Conservation (phyloP, 2,329 filamentous ascomycete genomes). For the Fusarium armeniacum region DNA sequence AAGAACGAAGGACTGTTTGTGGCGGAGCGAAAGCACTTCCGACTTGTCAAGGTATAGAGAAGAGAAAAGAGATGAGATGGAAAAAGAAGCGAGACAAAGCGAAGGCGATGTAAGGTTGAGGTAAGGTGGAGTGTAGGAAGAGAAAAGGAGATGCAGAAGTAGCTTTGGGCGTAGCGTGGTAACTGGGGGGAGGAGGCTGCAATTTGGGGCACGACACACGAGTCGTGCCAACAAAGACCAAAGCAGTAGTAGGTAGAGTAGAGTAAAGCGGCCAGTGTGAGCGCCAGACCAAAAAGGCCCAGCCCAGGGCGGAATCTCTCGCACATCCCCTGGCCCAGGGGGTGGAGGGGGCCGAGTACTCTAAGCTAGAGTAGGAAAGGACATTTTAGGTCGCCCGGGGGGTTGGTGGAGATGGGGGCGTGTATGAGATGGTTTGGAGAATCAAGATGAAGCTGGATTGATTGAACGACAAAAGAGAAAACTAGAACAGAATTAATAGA, state of each 20-base stretch:
- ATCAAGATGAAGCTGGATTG: constrained; percentile 4
- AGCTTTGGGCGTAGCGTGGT: constrained; percentile 50
- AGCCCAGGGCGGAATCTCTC: constrained; percentile 51
- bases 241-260: constrained; percentile 2
- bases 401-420: constrained; percentile 38
- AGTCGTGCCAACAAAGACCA: constrained; percentile 49
- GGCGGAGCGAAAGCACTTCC: constrained; percentile 33
- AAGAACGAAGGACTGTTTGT: constrained; percentile 41
- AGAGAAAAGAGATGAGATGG: constrained; percentile 45
- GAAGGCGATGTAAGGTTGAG: constrained; percentile 44
- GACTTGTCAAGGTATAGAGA: constrained; percentile 42
- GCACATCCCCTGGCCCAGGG: constrained; percentile 51
- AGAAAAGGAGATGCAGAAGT: constrained; percentile 52
- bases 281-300: constrained; percentile 48
- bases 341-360: constrained; percentile 42
- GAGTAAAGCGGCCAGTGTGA: neutral
- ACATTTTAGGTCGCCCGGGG: constrained; percentile 31
- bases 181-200: constrained; percentile 49
- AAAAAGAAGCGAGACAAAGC: constrained; percentile 44
- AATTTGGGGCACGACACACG: constrained; percentile 53
- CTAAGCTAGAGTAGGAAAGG: constrained; percentile 30
- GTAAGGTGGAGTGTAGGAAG: constrained; percentile 50
- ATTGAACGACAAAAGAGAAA: neutral
- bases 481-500: neutral
- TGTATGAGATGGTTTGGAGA: constrained; percentile 15